These are phyloP conservation scores for Spiromastix sp. DNA, from an alignment of 2,329 filamentous ascomycete species.

Conservation along the genomic window DNA sequence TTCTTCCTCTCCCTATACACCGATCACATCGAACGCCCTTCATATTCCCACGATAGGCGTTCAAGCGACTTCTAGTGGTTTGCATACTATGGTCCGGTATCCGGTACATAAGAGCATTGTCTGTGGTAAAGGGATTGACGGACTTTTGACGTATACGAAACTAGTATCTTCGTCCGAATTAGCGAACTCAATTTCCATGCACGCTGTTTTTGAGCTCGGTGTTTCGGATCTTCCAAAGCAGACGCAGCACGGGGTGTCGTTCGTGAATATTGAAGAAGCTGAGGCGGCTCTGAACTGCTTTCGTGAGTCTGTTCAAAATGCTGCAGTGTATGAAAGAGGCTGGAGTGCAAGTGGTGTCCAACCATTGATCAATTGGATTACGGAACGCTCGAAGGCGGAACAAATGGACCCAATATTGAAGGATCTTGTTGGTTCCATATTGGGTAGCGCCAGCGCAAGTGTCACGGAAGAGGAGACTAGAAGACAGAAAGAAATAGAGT, in stretches of 20 bases:
- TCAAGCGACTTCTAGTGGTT: slow-evolving; percentile 51
- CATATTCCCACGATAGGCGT: slow-evolving; percentile 70
- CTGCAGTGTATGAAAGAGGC: slow-evolving; percentile 58
- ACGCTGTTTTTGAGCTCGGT: slow-evolving; percentile 33
- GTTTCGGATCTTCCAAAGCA: slow-evolving; percentile 34
- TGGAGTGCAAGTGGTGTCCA: slow-evolving; percentile 67
- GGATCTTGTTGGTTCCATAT: slow-evolving; percentile 55
- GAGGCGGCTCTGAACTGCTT: slow-evolving; percentile 55
- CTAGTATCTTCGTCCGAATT: slow-evolving; percentile 20
- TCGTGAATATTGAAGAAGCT: slow-evolving; percentile 56
- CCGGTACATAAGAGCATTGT: slow-evolving; percentile 77
- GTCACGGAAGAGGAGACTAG: slow-evolving; percentile 19
- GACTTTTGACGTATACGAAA: slow-evolving; percentile 38
- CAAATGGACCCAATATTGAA: slow-evolving; percentile 56
- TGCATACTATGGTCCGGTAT: slow-evolving; percentile 58
- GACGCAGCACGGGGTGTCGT: slow-evolving; percentile 26
- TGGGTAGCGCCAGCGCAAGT: slow-evolving; percentile 34
- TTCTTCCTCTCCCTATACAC: slow-evolving; percentile 35
- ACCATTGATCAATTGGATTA: slow-evolving; percentile 55
- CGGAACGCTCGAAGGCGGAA: slow-evolving; percentile 31
- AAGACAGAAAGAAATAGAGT: slow-evolving; percentile 20
- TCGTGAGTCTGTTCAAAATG: slow-evolving; percentile 59
- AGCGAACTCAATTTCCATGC: slow-evolving; percentile 20
- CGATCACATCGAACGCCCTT: slow-evolving; percentile 48
- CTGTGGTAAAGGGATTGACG: slow-evolving; percentile 61